These are phyloP conservation scores for Fraxinus albicans DNA, from an alignment of 305 asterid genomes.

Conservation along the genomic window DNA sequence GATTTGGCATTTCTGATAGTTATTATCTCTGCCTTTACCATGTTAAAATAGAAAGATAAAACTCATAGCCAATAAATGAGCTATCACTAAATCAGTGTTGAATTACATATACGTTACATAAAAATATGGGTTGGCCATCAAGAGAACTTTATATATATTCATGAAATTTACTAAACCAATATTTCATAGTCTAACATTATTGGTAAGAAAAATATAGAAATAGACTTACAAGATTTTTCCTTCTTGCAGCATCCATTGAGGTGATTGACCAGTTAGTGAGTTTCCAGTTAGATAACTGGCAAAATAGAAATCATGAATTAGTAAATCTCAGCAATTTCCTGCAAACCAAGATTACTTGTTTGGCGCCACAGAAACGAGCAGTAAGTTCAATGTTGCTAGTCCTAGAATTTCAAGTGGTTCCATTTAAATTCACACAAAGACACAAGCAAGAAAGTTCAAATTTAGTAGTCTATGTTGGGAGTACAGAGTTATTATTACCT, in stretches of 20 bases:
- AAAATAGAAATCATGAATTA: neutral
- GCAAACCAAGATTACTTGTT: neutral
- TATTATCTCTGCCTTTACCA: neutral
- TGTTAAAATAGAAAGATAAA: neutral
- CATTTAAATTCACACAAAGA: neutral
- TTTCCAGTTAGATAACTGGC: slow-evolving; percentile 30
- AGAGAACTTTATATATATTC: neutral
- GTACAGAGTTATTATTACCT: too few species aligned
- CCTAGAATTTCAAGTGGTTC: neutral
- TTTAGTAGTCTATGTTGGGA: too few species aligned
- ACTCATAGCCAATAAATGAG: neutral
- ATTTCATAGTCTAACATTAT: neutral
- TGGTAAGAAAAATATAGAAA: neutral
- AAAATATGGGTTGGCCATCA: neutral
- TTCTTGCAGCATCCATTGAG: slow-evolving; percentile 16
- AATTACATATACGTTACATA: too few species aligned
- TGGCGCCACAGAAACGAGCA: neutral
- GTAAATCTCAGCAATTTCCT: neutral
- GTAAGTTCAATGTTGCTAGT: neutral
- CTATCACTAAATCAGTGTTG: neutral
- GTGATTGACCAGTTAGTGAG: slow-evolving; percentile 21
- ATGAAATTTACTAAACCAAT: neutral
- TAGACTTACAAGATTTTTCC: slow-evolving; percentile 11
- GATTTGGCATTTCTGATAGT: neutral
- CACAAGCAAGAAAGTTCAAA: too few species aligned